Base-by-base conservation (phyloP, 2,329 filamentous ascomycete genomes). In the Arthrobotrys pseudoclavata region DNA sequence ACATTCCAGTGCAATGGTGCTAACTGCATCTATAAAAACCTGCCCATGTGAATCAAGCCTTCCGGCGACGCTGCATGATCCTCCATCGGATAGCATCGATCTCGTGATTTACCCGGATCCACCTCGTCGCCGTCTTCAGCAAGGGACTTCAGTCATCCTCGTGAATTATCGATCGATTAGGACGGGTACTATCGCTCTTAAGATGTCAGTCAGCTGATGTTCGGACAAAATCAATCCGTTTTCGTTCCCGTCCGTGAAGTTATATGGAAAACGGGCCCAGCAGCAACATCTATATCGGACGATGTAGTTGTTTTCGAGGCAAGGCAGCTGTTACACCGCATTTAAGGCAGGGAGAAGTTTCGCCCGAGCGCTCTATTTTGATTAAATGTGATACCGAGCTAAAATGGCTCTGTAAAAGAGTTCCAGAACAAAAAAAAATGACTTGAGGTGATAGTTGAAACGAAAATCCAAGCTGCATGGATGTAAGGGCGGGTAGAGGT, bases 241-340 rank as follows among this genome's bases (percentile, higher is more conserved):
- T 60, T 24, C 10, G 26, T 34, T 22, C 24, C 15, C 18, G 20
- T 24, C 22, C 4, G 1, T 42, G 20, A n/a, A 10, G 10, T n/a
- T 60, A 24, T 60, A 10, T 20, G 12, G 34, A 9, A 24, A 24
- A 24, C 34, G 10, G 55, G 34, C 10, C n/a, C 10, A 3, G n/a
- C 42, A 34, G 12, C 24, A 40, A 15, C 29, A 20, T 60, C 29
- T 40, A 37, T n/a, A 60, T 60, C 34, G 55, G 55, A 42, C 34
- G 20, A 26, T 42, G 34, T n/a, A 4, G 20, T 24, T 26, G 18
- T 26, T 60, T 42, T 60, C 55, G 31, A 60, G 20, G 55, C 34
- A 60, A 60, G 34, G 34, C 20, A 42, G 5, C 34, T 13, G 55
- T 60, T 60, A 42, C 55, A 60, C 55, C 55, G 34, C 55, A 60